phyloP scores from a whole-genome alignment of 352 stramenopile species.

The Phytophthora pluvialis region DNA sequence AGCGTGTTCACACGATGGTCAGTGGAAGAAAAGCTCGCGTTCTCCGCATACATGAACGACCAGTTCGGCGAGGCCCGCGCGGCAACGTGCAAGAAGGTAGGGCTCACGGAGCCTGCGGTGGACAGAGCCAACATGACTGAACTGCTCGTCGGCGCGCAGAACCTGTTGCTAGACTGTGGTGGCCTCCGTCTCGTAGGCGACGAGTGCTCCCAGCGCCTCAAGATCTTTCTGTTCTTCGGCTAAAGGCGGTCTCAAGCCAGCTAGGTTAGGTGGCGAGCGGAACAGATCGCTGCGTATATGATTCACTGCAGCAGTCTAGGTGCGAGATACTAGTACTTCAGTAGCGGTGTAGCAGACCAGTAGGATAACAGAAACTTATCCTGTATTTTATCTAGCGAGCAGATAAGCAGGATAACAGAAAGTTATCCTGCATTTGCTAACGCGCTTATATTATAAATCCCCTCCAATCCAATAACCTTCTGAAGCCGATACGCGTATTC shows the following conservation, averaged over 20 bases:
- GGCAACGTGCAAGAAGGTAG: conserved; percentile 62
- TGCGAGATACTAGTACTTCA: background rate
- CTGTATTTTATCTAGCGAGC: no score
- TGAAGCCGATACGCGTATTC: no score
- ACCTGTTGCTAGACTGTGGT: conserved; percentile 65
- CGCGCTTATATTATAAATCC: no score
- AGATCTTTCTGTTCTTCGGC: conserved; percentile 81
- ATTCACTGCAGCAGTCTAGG: conserved; percentile 9
- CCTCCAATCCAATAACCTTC: no score
- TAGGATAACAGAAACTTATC: background rate
- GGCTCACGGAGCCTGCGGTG: conserved; percentile 68
- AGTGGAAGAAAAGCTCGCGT: conserved; percentile 48
- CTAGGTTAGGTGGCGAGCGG: conserved; percentile 4
- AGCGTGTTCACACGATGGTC: conserved; percentile 68
- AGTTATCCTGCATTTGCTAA: no score
- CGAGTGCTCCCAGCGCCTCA: conserved; percentile 62
- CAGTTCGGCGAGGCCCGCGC: conserved; percentile 76
- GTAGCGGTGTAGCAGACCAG: background rate
- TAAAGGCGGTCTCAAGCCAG: conserved; percentile 30
- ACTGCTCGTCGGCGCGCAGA: conserved; percentile 61
- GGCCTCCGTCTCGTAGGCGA: conserved; percentile 54
- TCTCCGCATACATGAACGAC: conserved; percentile 48
- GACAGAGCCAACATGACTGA: conserved; percentile 57
- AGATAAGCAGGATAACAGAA: no score
- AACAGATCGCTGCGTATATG: conserved; percentile 21